Conservation (phyloP, 345 rosid species). For the Bruguiera parviflora region DNA sequence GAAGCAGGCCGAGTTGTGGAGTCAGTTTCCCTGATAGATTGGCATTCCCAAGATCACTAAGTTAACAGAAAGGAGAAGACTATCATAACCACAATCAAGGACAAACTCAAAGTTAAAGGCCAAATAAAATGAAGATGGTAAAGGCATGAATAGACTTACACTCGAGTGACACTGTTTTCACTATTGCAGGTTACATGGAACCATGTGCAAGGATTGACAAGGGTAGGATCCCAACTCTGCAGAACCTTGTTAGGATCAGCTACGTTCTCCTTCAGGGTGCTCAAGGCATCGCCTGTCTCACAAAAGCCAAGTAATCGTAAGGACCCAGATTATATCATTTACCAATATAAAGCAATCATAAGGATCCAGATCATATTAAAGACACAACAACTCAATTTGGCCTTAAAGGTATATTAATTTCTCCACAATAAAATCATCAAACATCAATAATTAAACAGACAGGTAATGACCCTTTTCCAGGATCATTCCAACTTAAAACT, state of each 20-base stretch:
- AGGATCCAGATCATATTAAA: background rate
- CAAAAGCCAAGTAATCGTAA: conserved; percentile 4
- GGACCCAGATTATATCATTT: background rate
- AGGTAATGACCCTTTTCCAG: too few relatives aligned
- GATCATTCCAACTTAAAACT: background rate
- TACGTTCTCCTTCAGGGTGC: conserved; percentile 61
- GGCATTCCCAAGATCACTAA: conserved; percentile 65
- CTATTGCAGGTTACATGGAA: conserved; percentile 74
- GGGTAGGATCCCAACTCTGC: conserved; percentile 82
- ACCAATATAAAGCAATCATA: background rate
- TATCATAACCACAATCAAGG: conserved; percentile 3
- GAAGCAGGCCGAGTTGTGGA: conserved; percentile 58
- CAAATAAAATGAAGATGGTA: conserved; percentile 2
- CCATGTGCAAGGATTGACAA: conserved; percentile 83
- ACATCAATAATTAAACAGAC: too few relatives aligned
- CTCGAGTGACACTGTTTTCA: conserved; percentile 63
- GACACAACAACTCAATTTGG: too few relatives aligned
- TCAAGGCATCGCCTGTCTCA: conserved; percentile 74
- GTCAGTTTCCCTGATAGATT: conserved; percentile 62
- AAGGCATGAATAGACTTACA: conserved; percentile 52
- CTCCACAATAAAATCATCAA: too few relatives aligned
- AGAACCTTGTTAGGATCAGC: conserved; percentile 68
- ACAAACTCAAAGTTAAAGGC: background rate
- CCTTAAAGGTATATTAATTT: too few relatives aligned
- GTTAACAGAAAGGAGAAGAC: background rate